Evolutionary conservation across 495 filamentous ascomycete species (phyloP).

Genomic region (Aspergillus heteromorphus): DNA sequence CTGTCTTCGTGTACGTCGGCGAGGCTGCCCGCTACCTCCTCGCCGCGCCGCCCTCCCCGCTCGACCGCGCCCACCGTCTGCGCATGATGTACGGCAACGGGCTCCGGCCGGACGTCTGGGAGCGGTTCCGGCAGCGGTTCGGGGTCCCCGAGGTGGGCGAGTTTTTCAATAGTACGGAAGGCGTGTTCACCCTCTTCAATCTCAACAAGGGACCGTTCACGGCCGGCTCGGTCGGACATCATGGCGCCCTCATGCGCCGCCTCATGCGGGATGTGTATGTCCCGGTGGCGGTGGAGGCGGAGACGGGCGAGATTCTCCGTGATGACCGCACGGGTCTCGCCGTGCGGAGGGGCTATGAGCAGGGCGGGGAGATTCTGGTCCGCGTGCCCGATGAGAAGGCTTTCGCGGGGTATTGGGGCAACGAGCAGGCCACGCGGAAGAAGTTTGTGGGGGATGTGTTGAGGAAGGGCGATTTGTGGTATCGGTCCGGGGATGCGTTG

Average conservation of each 20-base stretch:
- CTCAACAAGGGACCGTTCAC: conserved; percentile 55
- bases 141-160: conserved; percentile 54
- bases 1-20: conserved; percentile 76
- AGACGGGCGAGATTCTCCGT: conserved; percentile 58
- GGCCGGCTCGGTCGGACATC: conserved; percentile 63
- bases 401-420: conserved; percentile 68
- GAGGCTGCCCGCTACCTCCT: conserved; percentile 75
- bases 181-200: conserved; percentile 55
- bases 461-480: conserved; percentile 68
- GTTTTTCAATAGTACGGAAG: conserved; percentile 65
- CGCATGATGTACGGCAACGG: conserved; percentile 72
- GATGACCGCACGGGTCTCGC: conserved; percentile 65
- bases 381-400: conserved; percentile 50
- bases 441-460: conserved; percentile 70
- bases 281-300: conserved; percentile 63
- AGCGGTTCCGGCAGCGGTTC: conserved; percentile 60
- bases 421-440: conserved; percentile 59
- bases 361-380: conserved; percentile 73
- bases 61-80: conserved; percentile 62
- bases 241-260: conserved; percentile 54
- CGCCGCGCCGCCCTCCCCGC: conserved; percentile 56
- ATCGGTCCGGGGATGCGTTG: conserved; percentile 69
- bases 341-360: conserved; percentile 53
- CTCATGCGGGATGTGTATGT: conserved; percentile 49
- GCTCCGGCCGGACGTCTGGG: conserved; percentile 72